Base-by-base conservation (phyloP, 1,139 yeast species). In the Martiniozyma asiatica region DNA sequence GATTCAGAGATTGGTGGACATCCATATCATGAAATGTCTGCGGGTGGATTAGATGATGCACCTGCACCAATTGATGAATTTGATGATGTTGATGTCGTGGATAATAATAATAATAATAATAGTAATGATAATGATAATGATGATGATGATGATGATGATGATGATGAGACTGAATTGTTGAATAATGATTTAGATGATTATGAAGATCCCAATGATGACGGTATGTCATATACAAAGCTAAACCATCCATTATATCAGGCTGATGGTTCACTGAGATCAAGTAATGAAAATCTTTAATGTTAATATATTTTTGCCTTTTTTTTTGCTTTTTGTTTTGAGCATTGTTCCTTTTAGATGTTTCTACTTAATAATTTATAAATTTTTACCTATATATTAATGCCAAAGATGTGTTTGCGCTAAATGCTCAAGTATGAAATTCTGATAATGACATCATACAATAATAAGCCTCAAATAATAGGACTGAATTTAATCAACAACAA, bases 131-230 rank as follows among this genome's bases (percentile, higher is more conserved):
- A 37, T 23, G 52, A 45, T 13, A 53, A 48, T 24, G 64, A 58
- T 17, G 68, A 61, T 20, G 78, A 69, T 32, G 78, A 72, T 34
- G 73, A 74, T 42, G 67, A 69, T 39, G 82, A 76, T 47, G 82
- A 82, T 6, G 71, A 75, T 45, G 81, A 73, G 45, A 82, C 74
- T 43, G 84, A 81, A 0, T 54, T 47, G 14, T n/a, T n/a, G n/a
- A n/a, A n/a, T n/a, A 58, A 50, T 20, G 64, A 60, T 16, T 71
- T 63, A 18, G 80, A 73, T 34, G 82, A 75, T 36, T 78, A 78
- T 44, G 72, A 73, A 43, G 89, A 78, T 50, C 89, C 89, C 3
- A 75, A 78, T 47, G 89, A 79, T 50, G 92, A 79, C 45, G 89
- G 89, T 0, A 73, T 71, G 48, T 73, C 80, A 5, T 79, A 79